These are phyloP conservation scores for Hortaea sp. DNA, from an alignment of 2,329 filamentous ascomycete genomes.

Conservation along the genomic window DNA sequence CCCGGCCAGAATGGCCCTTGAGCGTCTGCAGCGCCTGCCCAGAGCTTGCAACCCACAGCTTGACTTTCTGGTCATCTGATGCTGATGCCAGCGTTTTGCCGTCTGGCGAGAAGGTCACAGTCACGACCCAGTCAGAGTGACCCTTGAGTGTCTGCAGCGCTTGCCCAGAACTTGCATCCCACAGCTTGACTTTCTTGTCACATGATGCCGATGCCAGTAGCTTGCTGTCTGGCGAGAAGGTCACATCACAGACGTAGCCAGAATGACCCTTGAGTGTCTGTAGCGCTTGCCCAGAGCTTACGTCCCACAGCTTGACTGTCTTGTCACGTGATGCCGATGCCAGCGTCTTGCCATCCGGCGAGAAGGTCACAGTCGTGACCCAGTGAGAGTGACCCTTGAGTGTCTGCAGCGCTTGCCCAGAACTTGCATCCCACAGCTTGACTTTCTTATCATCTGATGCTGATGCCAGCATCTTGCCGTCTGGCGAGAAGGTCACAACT, in stretches of 20 bases:
- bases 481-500: conserved; percentile 76
- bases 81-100: conserved; percentile 42
- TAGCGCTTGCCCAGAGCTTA: conserved; percentile 65
- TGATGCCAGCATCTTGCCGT: conserved; percentile 71
- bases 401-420: conserved; percentile 68
- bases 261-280: conserved; percentile 83
- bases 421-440: conserved; percentile 78
- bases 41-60: too few relatives aligned
- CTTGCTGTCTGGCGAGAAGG: conserved; percentile 87
- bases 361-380: conserved; percentile 94
- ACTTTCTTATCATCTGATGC: conserved; percentile 89
- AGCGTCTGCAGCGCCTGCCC: conserved; percentile 30
- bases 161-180: conserved; percentile 81
- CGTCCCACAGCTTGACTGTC: conserved; percentile 85
- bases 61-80: too few relatives aligned
- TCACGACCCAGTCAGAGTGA: conserved; percentile 87
- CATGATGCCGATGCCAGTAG: conserved; percentile 78
- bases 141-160: conserved; percentile 74
- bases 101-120: conserved; percentile 89
- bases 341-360: conserved; percentile 76
- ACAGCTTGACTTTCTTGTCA: conserved; percentile 89
- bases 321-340: conserved; percentile 90
- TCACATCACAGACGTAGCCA: conserved; percentile 82
- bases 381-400: conserved; percentile 79
- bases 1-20: conserved; percentile 87